phyloP scores from a whole-genome alignment of 495 filamentous ascomycete species.

The Lindgomyces ingoldianus region DNA sequence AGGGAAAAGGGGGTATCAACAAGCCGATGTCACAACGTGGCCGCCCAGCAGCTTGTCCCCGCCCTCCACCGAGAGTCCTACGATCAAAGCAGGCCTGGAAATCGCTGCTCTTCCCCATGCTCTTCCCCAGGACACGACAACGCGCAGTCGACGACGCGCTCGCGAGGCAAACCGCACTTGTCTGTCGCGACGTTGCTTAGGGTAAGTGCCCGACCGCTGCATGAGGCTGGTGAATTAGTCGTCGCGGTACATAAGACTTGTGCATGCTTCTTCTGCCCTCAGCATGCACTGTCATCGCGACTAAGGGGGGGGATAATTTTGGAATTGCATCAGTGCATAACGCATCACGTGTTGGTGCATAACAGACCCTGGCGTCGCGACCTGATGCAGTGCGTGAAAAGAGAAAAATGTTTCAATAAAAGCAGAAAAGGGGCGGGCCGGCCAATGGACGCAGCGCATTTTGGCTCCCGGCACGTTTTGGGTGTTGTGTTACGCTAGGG shows the following conservation, averaged over 20 bases:
- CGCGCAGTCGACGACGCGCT: conserved; percentile 15
- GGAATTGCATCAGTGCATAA: not conserved
- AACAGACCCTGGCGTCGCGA: not conserved
- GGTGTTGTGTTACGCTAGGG: conserved; percentile 7
- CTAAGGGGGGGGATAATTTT: conserved; percentile 11
- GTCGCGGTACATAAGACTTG: conserved; percentile 20
- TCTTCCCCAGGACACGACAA: too few species aligned
- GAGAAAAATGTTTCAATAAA: conserved; percentile 27
- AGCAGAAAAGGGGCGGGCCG: conserved; percentile 12
- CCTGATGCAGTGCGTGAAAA: not conserved
- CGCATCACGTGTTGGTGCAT: conserved; percentile 24
- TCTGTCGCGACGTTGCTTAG: not conserved
- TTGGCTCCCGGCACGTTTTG: not conserved
- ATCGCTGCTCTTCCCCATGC: too few species aligned
- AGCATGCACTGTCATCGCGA: conserved; percentile 6
- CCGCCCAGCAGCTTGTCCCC: conserved; percentile 9
- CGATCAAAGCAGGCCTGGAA: too few species aligned
- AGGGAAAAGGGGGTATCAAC: conserved; percentile 17
- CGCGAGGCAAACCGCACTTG: conserved; percentile 2
- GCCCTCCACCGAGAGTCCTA: too few species aligned
- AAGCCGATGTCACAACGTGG: conserved; percentile 27
- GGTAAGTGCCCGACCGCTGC: not conserved
- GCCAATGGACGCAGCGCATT: conserved; percentile 12
- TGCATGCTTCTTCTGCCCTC: conserved; percentile 10
- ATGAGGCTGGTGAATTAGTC: not conserved